These are phyloP conservation scores for Galerina sulciceps DNA, from an alignment of 768 basidiomycete genomes.

Conservation along the genomic window DNA sequence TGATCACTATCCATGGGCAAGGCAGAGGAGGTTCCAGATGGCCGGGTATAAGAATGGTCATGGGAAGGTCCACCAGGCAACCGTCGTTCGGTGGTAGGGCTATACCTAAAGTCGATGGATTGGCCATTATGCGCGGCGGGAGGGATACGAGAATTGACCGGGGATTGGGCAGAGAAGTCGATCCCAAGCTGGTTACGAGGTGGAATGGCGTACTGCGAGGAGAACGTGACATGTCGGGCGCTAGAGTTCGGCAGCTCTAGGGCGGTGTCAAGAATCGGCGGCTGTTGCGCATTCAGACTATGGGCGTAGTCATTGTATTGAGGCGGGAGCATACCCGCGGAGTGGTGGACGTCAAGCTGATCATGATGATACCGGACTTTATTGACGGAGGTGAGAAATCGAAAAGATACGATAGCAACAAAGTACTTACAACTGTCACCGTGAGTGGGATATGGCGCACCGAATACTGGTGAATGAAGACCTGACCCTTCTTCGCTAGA, in stretches of 20 bases:
- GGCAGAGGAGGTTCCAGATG: slow-evolving; percentile 31
- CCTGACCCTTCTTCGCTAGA: slow-evolving; percentile 80
- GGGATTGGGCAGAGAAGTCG: slow-evolving; percentile 44
- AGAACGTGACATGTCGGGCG: slow-evolving; percentile 43
- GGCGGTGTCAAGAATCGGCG: slow-evolving; percentile 50
- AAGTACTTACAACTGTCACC: slow-evolving; percentile 55
- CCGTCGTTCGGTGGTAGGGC: slow-evolving; percentile 41
- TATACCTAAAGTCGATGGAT: slow-evolving; percentile 42
- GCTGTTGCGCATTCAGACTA: slow-evolving; percentile 40
- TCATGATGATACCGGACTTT: slow-evolving; percentile 72
- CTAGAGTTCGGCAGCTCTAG: slow-evolving; percentile 47
- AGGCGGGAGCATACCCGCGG: slow-evolving; percentile 49
- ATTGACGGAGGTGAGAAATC: slow-evolving; percentile 46
- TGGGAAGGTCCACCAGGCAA: slow-evolving; percentile 49
- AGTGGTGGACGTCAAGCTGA: slow-evolving; percentile 48
- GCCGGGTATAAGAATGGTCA: slow-evolving; percentile 46
- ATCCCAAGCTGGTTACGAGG: slow-evolving; percentile 52
- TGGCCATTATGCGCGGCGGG: slow-evolving; percentile 37
- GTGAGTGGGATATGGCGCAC: slow-evolving; percentile 47
- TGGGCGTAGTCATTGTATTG: slow-evolving; percentile 53
- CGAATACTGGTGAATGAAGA: slow-evolving; percentile 73
- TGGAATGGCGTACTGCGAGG: slow-evolving; percentile 42
- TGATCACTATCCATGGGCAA: slow-evolving; percentile 34
- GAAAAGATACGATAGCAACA: slow-evolving; percentile 51
- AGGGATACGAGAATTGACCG: slow-evolving; percentile 46